Evolutionary conservation across 495 filamentous ascomycete genomes (phyloP), one percentile per base, ranked within the genome.

Genomic region (Podospora didyma): DNA sequence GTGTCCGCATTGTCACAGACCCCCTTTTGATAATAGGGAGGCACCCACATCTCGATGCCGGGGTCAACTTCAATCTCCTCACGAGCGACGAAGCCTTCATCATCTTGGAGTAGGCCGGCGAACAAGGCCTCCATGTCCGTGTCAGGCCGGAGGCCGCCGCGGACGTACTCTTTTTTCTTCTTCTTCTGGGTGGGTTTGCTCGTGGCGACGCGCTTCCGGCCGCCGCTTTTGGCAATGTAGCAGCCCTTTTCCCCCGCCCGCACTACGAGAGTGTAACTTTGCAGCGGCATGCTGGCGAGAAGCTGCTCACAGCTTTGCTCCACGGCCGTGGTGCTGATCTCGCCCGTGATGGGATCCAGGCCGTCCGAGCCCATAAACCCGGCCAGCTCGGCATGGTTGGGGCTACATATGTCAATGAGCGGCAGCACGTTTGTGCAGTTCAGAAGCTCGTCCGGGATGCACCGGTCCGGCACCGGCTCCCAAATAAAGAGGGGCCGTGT

Each of bases 391-490:
- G 82, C 69, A 67, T 94, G 88, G 68, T 98, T 98, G 16, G 94
- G 93, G 51, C 86, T 90, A 66, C 94, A 85, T 51, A 96, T 77
- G 67, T 97, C 88, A 28, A 97, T 85, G 17, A 86, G 71, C n/a
- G 78, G 77, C 22, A 89, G 79, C 16, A 85, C 84, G 51, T 86
- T 82, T 34, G 87, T 81, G 72, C 86, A 89, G 56, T 83, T 87
- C 2, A 85, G 74, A 49, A 91, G 77, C 69, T 97, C 84, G 57
- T 83, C 81, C 0, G 90, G 89, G 0, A 78, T 83, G 67, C 94
- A 97, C 2, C 89, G 81, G 66, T 95, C 90, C 11, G 95, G 94
- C 3, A 96, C 87, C 3, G 94, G 94, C 67, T 98, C 94, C 94
- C 94, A 98, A 39, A 97, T 82, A 68, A 97, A 87, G 12, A 94